These are phyloP conservation scores for Schwanniomyces pseudopolymorphus DNA, from an alignment of 805 yeast species.

Conservation along the genomic window DNA sequence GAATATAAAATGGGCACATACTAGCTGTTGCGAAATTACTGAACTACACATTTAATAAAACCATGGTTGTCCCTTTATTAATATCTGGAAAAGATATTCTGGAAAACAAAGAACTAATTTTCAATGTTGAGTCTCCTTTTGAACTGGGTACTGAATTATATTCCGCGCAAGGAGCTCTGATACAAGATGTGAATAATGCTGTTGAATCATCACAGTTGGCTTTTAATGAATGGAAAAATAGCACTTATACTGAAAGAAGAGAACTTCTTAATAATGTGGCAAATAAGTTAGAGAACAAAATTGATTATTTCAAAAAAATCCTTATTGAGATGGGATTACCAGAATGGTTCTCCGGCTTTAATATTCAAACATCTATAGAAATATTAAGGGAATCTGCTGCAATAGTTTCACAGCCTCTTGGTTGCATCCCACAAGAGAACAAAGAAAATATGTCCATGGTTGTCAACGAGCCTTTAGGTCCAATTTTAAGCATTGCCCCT, in stretches of 20 bases:
- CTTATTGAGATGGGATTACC: constrained; percentile 34
- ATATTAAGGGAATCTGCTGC: constrained; percentile 29
- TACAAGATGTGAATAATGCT: not conserved
- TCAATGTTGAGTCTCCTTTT: constrained; percentile 1
- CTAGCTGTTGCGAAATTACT: not conserved
- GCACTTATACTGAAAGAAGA: constrained; percentile 14
- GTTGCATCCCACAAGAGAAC: constrained; percentile 12
- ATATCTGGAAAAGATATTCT: not conserved
- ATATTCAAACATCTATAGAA: constrained; percentile 24
- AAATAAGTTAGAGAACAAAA: constrained; percentile 9
- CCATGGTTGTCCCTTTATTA: not conserved
- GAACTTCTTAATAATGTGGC: constrained; percentile 18
- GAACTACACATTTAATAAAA: not conserved
- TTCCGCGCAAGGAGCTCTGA: constrained; percentile 1
- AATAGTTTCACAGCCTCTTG: constrained; percentile 17
- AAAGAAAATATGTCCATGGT: constrained; percentile 23
- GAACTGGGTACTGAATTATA: not conserved
- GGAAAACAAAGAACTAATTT: not conserved
- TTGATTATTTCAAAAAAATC: constrained; percentile 9
- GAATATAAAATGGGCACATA: no score
- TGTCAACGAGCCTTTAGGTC: constrained; percentile 42
- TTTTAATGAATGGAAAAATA: constrained; percentile 22
- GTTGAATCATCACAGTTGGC: not conserved
- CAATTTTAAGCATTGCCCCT: constrained; percentile 44
- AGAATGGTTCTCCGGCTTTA: constrained; percentile 35